These are phyloP conservation scores for Hyaloscypha hepaticicola DNA, from an alignment of 495 filamentous ascomycete genomes.

Conservation along the genomic window DNA sequence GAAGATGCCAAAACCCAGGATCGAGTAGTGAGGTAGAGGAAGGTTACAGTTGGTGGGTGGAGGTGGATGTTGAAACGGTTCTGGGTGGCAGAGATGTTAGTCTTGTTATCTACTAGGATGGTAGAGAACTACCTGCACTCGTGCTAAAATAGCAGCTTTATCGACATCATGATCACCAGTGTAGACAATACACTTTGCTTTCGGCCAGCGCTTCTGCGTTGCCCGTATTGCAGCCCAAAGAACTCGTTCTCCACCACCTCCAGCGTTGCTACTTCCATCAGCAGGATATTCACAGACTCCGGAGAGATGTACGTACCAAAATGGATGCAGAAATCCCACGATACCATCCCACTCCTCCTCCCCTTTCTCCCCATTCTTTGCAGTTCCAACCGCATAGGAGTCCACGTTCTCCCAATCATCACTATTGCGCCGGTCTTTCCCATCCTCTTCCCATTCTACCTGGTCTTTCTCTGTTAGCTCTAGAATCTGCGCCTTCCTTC, in stretches of 20 bases:
- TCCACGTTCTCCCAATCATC: conserved; percentile 79
- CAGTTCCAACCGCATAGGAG: conserved; percentile 47
- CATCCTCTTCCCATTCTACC: conserved; percentile 38
- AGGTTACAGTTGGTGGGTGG: conserved; percentile 76
- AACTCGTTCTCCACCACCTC: conserved; percentile 93
- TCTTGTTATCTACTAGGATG: background rate
- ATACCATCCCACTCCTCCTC: conserved; percentile 72
- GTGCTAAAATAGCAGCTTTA: conserved; percentile 73
- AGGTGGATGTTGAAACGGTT: conserved; percentile 90
- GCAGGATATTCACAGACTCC: background rate
- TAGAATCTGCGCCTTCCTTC: conserved; percentile 58
- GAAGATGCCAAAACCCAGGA: conserved; percentile 78
- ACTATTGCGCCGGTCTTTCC: conserved; percentile 47
- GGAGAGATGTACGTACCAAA: conserved; percentile 60
- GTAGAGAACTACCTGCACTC: conserved; percentile 59
- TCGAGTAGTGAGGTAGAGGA: conserved; percentile 86
- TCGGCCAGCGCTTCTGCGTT: conserved; percentile 85
- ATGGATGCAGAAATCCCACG: conserved; percentile 96
- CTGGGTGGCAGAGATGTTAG: conserved; percentile 37
- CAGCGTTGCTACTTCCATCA: conserved; percentile 69
- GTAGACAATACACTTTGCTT: conserved; percentile 85
- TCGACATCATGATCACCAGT: conserved; percentile 89
- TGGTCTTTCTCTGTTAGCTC: conserved; percentile 57
- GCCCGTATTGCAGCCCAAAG: conserved; percentile 94
- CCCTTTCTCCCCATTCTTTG: conserved; percentile 52